Base-by-base conservation (phyloP, 352 stramenopile genomes). In the Pythium coloratum region DNA sequence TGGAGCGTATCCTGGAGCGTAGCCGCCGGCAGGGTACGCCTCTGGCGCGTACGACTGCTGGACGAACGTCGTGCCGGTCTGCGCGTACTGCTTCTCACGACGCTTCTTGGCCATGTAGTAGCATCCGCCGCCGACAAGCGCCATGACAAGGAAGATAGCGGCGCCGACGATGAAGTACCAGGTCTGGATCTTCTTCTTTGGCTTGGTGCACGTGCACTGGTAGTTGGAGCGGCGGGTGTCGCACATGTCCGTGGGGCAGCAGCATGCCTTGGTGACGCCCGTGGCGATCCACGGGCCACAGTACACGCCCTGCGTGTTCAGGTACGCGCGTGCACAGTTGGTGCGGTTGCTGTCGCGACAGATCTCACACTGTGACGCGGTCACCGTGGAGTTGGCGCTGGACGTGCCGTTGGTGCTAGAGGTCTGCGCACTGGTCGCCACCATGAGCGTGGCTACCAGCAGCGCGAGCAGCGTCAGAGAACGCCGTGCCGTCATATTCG, bases 221-320 rank as follows among this genome's bases (percentile, higher is more conserved):
- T 80, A 82, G 28, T 68, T 82, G 36, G 49, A 77, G 42, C 77
- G 73, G 34, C 62, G 73, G 24, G 58, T 76, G 72, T 76, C 85
- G 55, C 74, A 73, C 10, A 76, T 72, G 28, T 49, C 67, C 49
- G 64, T 57, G 34, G 82, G 71, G 54, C 80, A 89, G 70, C 80
- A 91, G 69, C 83, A 91, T 20, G 77, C 64, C 40, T 72, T 71
- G n/a, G 69, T 69, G n/a, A 76, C 67, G 34, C 58, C 75, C 6
- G 62, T 58, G 71, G 78, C 73, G 38, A 90, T 69, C 77, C 76
- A 91, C 44, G 71, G 67, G 47, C 76, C 72, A 63, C 83, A 91
- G 66, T 75, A 91, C 58, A 86, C 53, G 10, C 79, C 83, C 0
- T 74, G 66, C 1, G 42, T 53, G 24, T 62, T 74, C 32, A 86